A percentile compares a stretch with the other conserved stretches of the same genome.
phyloP scores from a whole-genome alignment of 2,329 filamentous ascomycete species.

The Paecilomyces niveus region DNA sequence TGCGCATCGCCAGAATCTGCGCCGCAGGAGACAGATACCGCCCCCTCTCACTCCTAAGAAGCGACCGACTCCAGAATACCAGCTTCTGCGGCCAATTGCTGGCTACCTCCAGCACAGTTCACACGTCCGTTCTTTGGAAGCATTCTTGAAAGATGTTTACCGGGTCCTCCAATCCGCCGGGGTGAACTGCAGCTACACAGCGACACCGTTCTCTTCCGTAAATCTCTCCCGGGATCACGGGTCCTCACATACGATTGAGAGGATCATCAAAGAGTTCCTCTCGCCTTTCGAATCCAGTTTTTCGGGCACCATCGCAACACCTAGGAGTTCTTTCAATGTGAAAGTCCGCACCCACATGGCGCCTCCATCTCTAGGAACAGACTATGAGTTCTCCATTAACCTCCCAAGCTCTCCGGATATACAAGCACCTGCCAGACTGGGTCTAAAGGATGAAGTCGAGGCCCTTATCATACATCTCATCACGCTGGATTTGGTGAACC shows the following conservation, averaged over 20 bases:
- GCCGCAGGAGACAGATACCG: conserved; percentile 57
- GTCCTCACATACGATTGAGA: conserved; percentile 25
- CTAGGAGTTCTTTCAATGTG: conserved; percentile 30
- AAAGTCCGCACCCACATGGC: conserved; percentile 28
- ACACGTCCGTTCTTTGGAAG: conserved; percentile 26
- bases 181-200: conserved; percentile 19
- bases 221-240: conserved; percentile 6
- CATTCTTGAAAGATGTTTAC: conserved; percentile 24
- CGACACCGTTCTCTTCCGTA: conserved; percentile 19
- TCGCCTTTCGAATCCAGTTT: conserved; percentile 38
- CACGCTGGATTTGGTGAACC: conserved; percentile 30
- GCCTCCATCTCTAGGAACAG: conserved; percentile 28
- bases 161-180: conserved; percentile 25
- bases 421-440: conserved; percentile 25
- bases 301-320: conserved; percentile 26
- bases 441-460: conserved; percentile 26
- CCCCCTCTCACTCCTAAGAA: conserved; percentile 47
- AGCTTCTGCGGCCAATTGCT: conserved; percentile 54
- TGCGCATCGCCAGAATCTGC: conserved; percentile 68
- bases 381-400: conserved; percentile 30
- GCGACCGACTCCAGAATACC: conserved; percentile 44
- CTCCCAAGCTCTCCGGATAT: conserved; percentile 22
- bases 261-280: conserved; percentile 35
- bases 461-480: conserved; percentile 27
- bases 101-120: conserved; percentile 46